These are phyloP conservation scores for Garcia nutans DNA, from an alignment of 345 rosid species.

Conservation along the genomic window DNA sequence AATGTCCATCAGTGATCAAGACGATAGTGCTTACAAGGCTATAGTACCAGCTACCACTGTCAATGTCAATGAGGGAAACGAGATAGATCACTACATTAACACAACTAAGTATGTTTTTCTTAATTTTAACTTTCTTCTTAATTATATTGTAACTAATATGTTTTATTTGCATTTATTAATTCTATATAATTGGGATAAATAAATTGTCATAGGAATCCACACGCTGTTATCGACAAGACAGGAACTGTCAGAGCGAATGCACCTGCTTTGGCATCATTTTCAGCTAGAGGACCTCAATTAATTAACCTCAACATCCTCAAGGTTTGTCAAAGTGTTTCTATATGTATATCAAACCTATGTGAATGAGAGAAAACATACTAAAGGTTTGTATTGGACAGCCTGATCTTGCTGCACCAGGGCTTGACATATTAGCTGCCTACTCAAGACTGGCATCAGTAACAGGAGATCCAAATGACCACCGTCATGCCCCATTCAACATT, in stretches of 20 bases:
- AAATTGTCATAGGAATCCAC: conserved; percentile 45
- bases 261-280: conserved; percentile 65
- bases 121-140: neutral
- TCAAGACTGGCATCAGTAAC: conserved; percentile 47
- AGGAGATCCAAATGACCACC: conserved; percentile 39
- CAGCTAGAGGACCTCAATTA: conserved; percentile 79
- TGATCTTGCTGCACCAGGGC: conserved; percentile 83
- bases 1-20: conserved; percentile 22
- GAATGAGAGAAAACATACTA: too few species aligned
- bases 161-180: neutral
- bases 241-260: conserved; percentile 36
- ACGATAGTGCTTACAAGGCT: conserved; percentile 39
- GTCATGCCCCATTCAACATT: conserved; percentile 46
- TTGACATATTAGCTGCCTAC: conserved; percentile 73
- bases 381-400: conserved; percentile 46
- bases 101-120: conserved; percentile 55
- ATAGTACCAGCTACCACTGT: conserved; percentile 45
- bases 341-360: neutral
- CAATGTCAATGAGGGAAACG: conserved; percentile 34
- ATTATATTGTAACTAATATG: neutral
- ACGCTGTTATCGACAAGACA: conserved; percentile 58
- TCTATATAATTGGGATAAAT: neutral
- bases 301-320: conserved; percentile 63
- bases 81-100: conserved; percentile 62
- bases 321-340: conserved; percentile 32